Conservation (phyloP, 768 basidiomycete genomes). For the Lactarius quietus region DNA sequence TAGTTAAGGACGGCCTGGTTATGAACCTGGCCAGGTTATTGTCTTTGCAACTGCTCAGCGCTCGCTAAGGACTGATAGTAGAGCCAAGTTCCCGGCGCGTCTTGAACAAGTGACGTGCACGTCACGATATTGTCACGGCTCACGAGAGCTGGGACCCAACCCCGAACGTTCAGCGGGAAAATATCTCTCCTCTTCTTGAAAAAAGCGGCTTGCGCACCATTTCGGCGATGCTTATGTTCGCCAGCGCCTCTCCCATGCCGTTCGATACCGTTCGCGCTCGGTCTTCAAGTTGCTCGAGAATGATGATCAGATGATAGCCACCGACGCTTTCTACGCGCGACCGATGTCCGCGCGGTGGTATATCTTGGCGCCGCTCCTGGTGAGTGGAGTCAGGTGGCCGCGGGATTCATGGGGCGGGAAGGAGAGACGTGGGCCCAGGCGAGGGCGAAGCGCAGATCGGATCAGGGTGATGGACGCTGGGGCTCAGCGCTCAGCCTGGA, state of each 20-base stretch:
- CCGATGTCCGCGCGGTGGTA: conserved; percentile 60
- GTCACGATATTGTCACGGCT: no score
- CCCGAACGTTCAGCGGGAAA: conserved; percentile 7
- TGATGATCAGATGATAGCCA: conserved; percentile 52
- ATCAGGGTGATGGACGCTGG: conserved; percentile 5
- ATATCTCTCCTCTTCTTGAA: conserved; percentile 38
- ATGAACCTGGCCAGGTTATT: conserved; percentile 23
- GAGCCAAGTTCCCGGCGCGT: conserved; percentile 21
- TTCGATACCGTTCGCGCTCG: conserved; percentile 73
- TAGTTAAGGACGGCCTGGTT: conserved; percentile 14
- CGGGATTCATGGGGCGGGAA: conserved; percentile 55
- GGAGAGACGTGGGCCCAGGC: conserved; percentile 25
- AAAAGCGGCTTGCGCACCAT: conserved; percentile 67
- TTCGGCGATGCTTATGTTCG: conserved; percentile 68
- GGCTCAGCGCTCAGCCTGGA: conserved; percentile 15
- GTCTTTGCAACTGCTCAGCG: conserved; percentile 11
- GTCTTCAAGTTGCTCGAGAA: conserved; percentile 92
- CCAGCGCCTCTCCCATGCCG: conserved; percentile 42
- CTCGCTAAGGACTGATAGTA: neutral
- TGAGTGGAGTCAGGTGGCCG: conserved; percentile 89
- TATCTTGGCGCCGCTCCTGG: conserved; percentile 93
- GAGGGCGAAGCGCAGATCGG: neutral
- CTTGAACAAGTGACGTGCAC: no score
- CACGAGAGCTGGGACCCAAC: no score
- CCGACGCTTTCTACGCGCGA: conserved; percentile 47